phyloP scores from a whole-genome alignment of 2,329 filamentous ascomycete genomes.

The Colletotrichum godetiae region DNA sequence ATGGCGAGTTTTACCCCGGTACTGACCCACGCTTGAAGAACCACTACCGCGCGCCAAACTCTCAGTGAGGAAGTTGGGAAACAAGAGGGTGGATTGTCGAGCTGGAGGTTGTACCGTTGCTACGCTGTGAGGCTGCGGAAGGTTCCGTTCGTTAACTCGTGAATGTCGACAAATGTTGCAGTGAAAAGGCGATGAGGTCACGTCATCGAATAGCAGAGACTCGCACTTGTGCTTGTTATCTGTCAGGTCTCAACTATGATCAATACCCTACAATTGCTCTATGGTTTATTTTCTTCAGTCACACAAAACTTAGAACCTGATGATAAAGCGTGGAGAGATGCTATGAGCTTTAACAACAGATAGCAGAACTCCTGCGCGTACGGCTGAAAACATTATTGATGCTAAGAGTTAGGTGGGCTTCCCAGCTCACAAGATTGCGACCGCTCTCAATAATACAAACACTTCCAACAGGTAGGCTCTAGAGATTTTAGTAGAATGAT shows the following conservation, averaged over 20 bases:
- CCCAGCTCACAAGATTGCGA: too few relatives aligned
- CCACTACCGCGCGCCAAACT: not conserved
- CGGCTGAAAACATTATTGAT: too few relatives aligned
- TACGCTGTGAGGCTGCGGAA: not conserved
- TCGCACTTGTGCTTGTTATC: not conserved
- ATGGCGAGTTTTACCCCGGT: conserved; percentile 24
- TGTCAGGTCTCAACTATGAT: not conserved
- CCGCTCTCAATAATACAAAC: too few relatives aligned
- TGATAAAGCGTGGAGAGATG: not conserved
- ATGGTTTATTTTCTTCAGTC: not conserved
- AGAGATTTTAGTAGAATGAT: too few relatives aligned
- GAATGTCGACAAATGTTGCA: not conserved
- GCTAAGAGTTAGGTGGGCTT: too few relatives aligned
- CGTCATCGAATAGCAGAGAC: not conserved
- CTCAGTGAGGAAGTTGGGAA: not conserved
- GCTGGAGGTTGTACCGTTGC: not conserved
- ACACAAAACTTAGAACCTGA: not conserved
- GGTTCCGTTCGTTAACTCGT: not conserved
- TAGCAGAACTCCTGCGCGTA: not conserved
- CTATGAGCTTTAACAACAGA: not conserved
- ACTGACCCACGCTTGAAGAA: not conserved
- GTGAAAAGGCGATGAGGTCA: not conserved
- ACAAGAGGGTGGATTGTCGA: not conserved
- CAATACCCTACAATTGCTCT: not conserved
- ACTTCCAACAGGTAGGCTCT: too few relatives aligned